Percentiles rank a stretch among this genome's conserved stretches.
These are phyloP conservation scores for Rhynchospora pubera DNA, from an alignment of 176 grass and related monocot genomes.

Conservation along the genomic window DNA sequence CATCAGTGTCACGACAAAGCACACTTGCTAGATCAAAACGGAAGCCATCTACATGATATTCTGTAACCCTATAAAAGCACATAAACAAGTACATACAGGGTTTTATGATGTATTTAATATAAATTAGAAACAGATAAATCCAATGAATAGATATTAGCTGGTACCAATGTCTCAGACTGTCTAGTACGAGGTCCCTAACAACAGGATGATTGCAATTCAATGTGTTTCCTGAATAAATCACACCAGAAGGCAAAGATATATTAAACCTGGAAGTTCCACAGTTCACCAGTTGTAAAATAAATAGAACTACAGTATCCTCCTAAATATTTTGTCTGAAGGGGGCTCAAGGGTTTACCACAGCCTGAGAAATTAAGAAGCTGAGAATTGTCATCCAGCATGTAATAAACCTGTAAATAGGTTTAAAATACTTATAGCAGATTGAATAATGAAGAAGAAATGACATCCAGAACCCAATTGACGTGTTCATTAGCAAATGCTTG, in stretches of 20 bases:
- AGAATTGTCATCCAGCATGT: constrained; percentile 81
- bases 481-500: constrained; percentile 5
- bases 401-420: constrained; percentile 76
- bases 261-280: background rate
- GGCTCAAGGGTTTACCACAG: constrained; percentile 61
- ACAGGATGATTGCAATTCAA: constrained; percentile 98
- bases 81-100: constrained; percentile 26
- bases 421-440: background rate
- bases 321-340: constrained; percentile 1
- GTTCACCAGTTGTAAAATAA: background rate
- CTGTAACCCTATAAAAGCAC: constrained; percentile 53
- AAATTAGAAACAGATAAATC: background rate
- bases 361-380: constrained; percentile 78
- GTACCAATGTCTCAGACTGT: constrained; percentile 98
- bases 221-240: constrained; percentile 72
- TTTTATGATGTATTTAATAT: constrained; percentile 9
- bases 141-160: constrained; percentile 12
- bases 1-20: constrained; percentile 87
- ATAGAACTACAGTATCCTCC: background rate
- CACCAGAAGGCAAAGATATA: background rate
- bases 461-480: background rate
- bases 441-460: background rate
- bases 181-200: constrained; percentile 88
- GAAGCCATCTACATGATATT: constrained; percentile 98
- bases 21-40: constrained; percentile 97